These are phyloP conservation scores for Boletus reticulatus DNA, from an alignment of 768 basidiomycete species.

Conservation along the genomic window DNA sequence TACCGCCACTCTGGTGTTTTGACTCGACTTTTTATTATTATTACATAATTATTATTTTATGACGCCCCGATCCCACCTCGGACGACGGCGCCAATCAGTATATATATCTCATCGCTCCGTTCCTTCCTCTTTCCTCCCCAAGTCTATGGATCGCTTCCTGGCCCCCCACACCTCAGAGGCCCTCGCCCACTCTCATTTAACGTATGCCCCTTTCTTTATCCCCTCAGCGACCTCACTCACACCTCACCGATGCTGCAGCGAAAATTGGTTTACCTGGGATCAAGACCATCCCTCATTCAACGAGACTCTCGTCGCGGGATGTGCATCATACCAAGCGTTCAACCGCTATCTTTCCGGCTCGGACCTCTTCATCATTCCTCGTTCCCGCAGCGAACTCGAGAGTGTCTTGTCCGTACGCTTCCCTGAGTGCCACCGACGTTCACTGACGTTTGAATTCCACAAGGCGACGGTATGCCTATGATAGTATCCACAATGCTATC, in stretches of 20 bases:
- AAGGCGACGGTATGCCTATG: slow-evolving; percentile 78
- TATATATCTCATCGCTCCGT: slow-evolving; percentile 3
- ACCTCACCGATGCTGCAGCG: slow-evolving; percentile 38
- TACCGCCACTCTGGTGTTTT: too few relatives aligned
- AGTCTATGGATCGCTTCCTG: slow-evolving; percentile 67
- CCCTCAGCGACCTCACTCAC: slow-evolving; percentile 1
- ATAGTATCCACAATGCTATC: slow-evolving; percentile 80
- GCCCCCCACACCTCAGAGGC: slow-evolving; percentile 76
- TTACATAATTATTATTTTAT: not conserved
- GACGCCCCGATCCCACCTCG: slow-evolving; percentile 4
- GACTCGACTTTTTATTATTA: not conserved
- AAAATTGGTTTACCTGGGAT: slow-evolving; percentile 70
- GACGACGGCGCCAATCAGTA: slow-evolving; percentile 9
- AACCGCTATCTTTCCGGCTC: slow-evolving; percentile 68
- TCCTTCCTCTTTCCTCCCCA: not conserved
- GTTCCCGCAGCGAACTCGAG: slow-evolving; percentile 63
- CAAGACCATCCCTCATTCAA: slow-evolving; percentile 65
- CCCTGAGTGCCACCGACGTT: not conserved
- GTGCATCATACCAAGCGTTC: slow-evolving; percentile 79
- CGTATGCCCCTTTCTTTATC: slow-evolving; percentile 40
- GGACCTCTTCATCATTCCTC: slow-evolving; percentile 70
- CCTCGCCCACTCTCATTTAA: slow-evolving; percentile 62
- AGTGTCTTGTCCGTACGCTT: slow-evolving; percentile 57
- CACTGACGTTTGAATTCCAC: slow-evolving; percentile 10
- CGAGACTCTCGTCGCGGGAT: slow-evolving; percentile 72